Conservation (phyloP, 1,139 yeast genomes). For the Candida neerlandica region DNA sequence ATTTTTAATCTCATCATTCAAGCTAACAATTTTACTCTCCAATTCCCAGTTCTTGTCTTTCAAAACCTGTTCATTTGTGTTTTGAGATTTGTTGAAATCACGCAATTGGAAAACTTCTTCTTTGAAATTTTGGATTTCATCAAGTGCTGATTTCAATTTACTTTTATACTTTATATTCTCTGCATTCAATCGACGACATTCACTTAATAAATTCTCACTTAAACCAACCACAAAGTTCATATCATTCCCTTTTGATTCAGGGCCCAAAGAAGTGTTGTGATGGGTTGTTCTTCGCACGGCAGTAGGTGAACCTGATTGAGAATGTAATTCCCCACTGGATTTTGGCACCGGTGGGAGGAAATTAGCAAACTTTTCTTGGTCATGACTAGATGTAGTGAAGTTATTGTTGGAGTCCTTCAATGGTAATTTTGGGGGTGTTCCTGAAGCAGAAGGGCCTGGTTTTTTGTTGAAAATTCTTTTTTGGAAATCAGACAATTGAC, state of each 20-base stretch:
- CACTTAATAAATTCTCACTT: conserved; percentile 75
- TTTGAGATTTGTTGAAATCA: conserved; percentile 33
- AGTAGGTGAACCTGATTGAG: conserved; percentile 14
- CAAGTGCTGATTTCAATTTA: conserved; percentile 43
- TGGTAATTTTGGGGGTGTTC: not conserved
- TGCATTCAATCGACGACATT: conserved; percentile 76
- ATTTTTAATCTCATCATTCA: conserved; percentile 46
- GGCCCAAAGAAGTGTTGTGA: conserved; percentile 40
- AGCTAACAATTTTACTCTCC: conserved; percentile 56
- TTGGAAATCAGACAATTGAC: conserved; percentile 64
- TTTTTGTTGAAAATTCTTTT: conserved; percentile 46
- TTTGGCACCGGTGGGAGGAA: conserved; percentile 24
- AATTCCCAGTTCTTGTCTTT: conserved; percentile 79
- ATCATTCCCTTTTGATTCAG: conserved; percentile 59
- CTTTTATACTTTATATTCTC: conserved; percentile 59
- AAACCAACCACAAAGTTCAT: conserved; percentile 81
- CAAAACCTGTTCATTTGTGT: conserved; percentile 43
- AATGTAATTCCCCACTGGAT: conserved; percentile 1
- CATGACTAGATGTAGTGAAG: conserved; percentile 15
- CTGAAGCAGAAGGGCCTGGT: conserved; percentile 15
- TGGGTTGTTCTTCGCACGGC: conserved; percentile 18
- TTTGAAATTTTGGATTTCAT: conserved; percentile 40
- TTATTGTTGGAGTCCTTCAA: conserved; percentile 11
- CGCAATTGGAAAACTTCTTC: conserved; percentile 40
- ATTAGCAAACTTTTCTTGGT: conserved; percentile 23